Evolutionary conservation across 208 protist genomes (phyloP).

Genomic region (Angomonas desouzai): DNA sequence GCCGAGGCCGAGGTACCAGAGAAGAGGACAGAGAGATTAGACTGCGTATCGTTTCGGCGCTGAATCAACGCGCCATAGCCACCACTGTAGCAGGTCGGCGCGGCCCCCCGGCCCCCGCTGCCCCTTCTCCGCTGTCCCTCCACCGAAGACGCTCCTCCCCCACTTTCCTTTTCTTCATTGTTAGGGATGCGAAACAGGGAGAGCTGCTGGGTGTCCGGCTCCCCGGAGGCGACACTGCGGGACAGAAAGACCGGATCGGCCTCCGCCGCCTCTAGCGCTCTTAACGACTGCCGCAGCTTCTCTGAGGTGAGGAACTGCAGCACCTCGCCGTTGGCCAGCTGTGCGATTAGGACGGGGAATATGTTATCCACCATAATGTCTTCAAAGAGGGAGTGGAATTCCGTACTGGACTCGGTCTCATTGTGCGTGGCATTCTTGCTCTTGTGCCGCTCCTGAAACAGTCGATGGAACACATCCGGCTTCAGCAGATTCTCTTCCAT

Average conservation of each 20-base stretch:
- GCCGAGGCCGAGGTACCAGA: constrained; percentile 19
- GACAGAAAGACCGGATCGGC: constrained; percentile 36
- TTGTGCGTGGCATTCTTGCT: neutral
- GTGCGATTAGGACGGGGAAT: constrained; percentile 49
- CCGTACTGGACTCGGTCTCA: neutral
- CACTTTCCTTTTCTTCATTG: neutral
- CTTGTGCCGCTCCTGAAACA: constrained; percentile 2
- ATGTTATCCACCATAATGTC: constrained; percentile 14
- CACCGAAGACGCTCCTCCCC: neutral
- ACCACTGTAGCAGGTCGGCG: constrained; percentile 5
- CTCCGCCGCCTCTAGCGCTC: constrained; percentile 18
- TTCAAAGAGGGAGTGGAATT: neutral
- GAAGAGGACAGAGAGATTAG: constrained; percentile 10
- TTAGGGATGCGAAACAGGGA: constrained; percentile 37
- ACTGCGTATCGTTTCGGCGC: neutral
- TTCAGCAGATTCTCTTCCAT: constrained; percentile 52
- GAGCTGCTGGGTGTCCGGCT: constrained; percentile 51
- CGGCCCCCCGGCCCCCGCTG: neutral
- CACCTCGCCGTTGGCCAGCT: constrained; percentile 55
- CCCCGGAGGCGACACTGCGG: constrained; percentile 35
- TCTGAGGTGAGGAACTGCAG: constrained; percentile 51
- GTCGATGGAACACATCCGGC: constrained; percentile 45
- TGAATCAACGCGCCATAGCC: constrained; percentile 2
- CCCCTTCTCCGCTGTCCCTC: neutral
- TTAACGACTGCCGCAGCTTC: constrained; percentile 36